Evolutionary conservation across 2,329 filamentous ascomycete species (phyloP).

Genomic region (Nothophoma quercina): DNA sequence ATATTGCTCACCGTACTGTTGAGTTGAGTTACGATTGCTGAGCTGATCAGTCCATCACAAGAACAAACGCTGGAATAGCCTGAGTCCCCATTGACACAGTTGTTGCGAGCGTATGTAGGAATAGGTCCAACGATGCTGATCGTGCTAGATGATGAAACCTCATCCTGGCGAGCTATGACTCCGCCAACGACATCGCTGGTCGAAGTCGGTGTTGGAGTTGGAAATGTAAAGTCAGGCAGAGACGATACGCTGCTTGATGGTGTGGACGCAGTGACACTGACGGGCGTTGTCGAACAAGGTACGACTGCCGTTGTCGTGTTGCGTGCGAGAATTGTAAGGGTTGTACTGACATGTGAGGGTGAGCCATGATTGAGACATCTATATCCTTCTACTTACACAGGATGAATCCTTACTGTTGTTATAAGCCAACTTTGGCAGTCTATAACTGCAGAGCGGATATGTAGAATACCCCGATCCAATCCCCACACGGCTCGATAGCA

Average conservation of each 20-base stretch:
- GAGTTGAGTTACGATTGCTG: constrained; percentile 22
- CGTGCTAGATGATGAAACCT: constrained; percentile 2
- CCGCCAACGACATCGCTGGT: not conserved
- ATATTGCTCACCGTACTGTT: constrained; percentile 31
- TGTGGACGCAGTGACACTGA: not conserved
- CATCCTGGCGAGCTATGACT: constrained; percentile 1
- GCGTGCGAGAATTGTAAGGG: constrained; percentile 13
- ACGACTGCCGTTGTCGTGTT: constrained; percentile 2
- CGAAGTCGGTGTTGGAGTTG: not conserved
- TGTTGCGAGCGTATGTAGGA: constrained; percentile 33
- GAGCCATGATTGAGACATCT: not conserved
- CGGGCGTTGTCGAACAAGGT: not conserved
- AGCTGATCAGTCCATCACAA: constrained; percentile 33
- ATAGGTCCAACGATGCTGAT: constrained; percentile 28
- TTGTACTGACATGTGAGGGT: constrained; percentile 8
- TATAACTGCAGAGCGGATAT: constrained; percentile 20
- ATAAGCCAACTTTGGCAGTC: constrained; percentile 38
- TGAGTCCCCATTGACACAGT: constrained; percentile 17
- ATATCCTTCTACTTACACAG: constrained; percentile 25
- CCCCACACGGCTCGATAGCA: constrained; percentile 40
- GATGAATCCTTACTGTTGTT: constrained; percentile 33
- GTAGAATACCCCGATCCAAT: constrained; percentile 19
- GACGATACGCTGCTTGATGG: not conserved
- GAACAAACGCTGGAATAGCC: constrained; percentile 38
- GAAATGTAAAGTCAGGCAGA: not conserved